phyloP scores from a whole-genome alignment of 306 rosid species.

The Ammopiptanthus mongolicus region DNA sequence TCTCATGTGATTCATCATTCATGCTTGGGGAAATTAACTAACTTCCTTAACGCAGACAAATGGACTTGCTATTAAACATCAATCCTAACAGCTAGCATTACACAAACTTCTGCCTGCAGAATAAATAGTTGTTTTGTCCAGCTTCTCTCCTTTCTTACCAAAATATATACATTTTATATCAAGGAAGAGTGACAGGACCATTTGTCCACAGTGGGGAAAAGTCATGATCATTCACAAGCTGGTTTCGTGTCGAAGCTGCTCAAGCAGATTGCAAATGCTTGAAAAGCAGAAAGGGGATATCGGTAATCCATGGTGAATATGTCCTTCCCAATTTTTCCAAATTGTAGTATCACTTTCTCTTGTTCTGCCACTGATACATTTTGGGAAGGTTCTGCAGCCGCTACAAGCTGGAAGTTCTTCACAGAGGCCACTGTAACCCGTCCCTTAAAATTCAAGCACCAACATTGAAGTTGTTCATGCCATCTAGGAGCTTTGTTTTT shows the following conservation, averaged over 20 bases:
- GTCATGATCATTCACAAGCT: slow-evolving; percentile 72
- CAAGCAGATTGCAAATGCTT: slow-evolving; percentile 89
- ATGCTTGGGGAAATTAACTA: slow-evolving; percentile 17
- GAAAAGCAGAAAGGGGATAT: slow-evolving; percentile 93
- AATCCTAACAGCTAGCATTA: slow-evolving; percentile 26
- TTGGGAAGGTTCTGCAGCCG: slow-evolving; percentile 59
- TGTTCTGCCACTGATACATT: slow-evolving; percentile 64
- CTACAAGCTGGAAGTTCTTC: slow-evolving; percentile 94
- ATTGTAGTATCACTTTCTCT: slow-evolving; percentile 82
- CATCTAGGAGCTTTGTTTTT: slow-evolving; percentile 88
- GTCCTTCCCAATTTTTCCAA: slow-evolving; percentile 92
- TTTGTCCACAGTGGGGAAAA: neutral
- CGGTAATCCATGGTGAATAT: slow-evolving; percentile 97
- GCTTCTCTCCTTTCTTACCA: slow-evolving; percentile 26
- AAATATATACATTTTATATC: slow-evolving; percentile 41
- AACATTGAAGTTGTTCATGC: slow-evolving; percentile 94
- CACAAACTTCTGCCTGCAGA: slow-evolving; percentile 27
- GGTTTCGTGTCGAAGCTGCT: slow-evolving; percentile 99
- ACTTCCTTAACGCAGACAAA: slow-evolving; percentile 23
- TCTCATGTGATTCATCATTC: slow-evolving; percentile 12
- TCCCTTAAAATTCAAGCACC: slow-evolving; percentile 97
- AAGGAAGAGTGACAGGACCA: slow-evolving; percentile 27
- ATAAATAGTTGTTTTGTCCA: slow-evolving; percentile 27
- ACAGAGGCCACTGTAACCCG: slow-evolving; percentile 93
- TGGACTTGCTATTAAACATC: slow-evolving; percentile 30